Conservation (phyloP, 164 flowering plant genomes). For the Piper betle region DNA sequence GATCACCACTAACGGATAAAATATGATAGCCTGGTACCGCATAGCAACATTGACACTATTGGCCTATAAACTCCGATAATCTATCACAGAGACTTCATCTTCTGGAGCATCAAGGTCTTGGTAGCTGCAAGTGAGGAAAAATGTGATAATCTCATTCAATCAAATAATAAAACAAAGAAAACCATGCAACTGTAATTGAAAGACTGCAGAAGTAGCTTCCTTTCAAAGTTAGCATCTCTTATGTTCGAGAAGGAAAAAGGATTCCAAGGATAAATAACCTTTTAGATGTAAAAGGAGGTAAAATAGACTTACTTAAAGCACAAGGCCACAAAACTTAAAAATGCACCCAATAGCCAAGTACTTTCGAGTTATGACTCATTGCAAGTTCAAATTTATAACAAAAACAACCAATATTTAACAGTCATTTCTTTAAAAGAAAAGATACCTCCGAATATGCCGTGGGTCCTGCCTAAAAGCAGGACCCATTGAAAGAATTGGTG, state of each 20-base stretch:
- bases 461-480: slow-evolving; percentile 88
- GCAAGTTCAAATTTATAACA: not conserved
- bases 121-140: slow-evolving; percentile 48
- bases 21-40: too few relatives aligned
- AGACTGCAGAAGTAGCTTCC: not conserved
- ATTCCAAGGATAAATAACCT: too few relatives aligned
- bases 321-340: too few relatives aligned
- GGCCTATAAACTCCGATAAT: slow-evolving; percentile 77
- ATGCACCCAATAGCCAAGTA: too few relatives aligned
- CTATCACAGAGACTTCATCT: slow-evolving; percentile 97
- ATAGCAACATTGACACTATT: too few relatives aligned
- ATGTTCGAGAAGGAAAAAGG: too few relatives aligned
- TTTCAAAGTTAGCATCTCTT: too few relatives aligned
- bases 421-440: not conserved
- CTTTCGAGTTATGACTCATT: not conserved
- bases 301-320: too few relatives aligned
- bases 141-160: not conserved
- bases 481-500: slow-evolving; percentile 50
- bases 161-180: not conserved
- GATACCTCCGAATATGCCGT: slow-evolving; percentile 72
- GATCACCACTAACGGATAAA: too few relatives aligned
- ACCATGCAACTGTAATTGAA: not conserved
- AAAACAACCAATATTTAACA: not conserved
- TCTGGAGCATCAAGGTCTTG: slow-evolving; percentile 98
- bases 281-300: too few relatives aligned